A percentile compares a stretch with the other conserved stretches of the same genome.
Evolutionary conservation across 2,329 filamentous ascomycete genomes (phyloP).

Genomic region (Nemania abortiva): DNA sequence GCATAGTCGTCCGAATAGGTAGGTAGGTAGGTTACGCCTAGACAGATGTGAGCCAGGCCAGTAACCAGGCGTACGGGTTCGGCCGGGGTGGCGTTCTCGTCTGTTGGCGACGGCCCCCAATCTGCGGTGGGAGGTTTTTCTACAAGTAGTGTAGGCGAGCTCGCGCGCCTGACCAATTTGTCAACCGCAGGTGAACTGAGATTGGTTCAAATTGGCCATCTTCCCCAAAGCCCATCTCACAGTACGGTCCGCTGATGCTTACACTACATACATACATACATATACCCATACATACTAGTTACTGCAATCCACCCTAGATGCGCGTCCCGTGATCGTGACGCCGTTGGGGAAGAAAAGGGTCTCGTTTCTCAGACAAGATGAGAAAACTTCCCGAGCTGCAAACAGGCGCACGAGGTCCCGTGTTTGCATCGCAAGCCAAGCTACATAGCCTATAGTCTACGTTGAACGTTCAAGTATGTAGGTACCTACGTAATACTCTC

Average conservation of each 20-base stretch:
- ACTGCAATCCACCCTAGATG: neutral
- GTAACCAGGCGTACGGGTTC: constrained; percentile 36
- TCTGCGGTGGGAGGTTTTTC: neutral
- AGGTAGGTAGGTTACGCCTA: neutral
- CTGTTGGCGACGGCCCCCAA: constrained; percentile 27
- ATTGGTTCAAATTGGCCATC: constrained; percentile 27
- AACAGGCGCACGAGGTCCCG: constrained; percentile 9
- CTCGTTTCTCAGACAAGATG: neutral
- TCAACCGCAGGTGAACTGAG: constrained; percentile 22
- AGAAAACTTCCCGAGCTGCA: neutral
- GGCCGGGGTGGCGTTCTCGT: constrained; percentile 23
- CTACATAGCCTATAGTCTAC: neutral
- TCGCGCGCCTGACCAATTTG: constrained; percentile 36
- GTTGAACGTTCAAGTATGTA: neutral
- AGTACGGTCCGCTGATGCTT: constrained; percentile 31
- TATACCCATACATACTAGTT: constrained; percentile 13
- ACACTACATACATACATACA: constrained; percentile 29
- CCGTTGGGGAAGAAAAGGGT: constrained; percentile 25
- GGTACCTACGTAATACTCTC: neutral
- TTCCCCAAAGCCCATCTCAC: constrained; percentile 13
- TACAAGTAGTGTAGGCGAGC: neutral
- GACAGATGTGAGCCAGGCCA: neutral
- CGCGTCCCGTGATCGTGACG: constrained; percentile 38
- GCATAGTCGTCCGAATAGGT: neutral
- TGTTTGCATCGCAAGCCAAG: constrained; percentile 4